These are phyloP conservation scores for Neonothopanus nambi DNA, from an alignment of 1,284 basidiomycete species.

Conservation along the genomic window DNA sequence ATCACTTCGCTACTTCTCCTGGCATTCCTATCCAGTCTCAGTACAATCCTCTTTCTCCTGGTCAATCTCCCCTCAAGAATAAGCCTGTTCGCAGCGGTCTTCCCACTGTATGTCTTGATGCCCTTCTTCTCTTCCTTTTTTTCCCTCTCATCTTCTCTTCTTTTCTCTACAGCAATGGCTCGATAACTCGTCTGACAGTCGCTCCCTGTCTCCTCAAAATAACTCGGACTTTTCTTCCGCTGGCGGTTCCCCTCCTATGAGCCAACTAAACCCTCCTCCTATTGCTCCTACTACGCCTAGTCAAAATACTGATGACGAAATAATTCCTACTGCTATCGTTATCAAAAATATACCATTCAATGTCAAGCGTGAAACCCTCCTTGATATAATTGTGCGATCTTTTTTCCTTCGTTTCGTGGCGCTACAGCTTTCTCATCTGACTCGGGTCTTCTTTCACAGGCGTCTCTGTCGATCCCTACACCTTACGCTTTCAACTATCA, in stretches of 20 bases:
- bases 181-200: slow-evolving; percentile 68
- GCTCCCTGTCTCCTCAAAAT: slow-evolving; percentile 81
- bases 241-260: slow-evolving; percentile 74
- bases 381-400: slow-evolving; percentile 87
- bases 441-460: slow-evolving; percentile 43
- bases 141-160: slow-evolving; percentile 23
- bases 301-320: slow-evolving; percentile 76
- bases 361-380: slow-evolving; percentile 92
- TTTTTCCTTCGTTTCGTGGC: slow-evolving; percentile 6
- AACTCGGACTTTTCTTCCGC: slow-evolving; percentile 84
- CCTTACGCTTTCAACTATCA: slow-evolving; percentile 99
- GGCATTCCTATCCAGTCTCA: slow-evolving; percentile 63
- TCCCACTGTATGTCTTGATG: slow-evolving; percentile 59
- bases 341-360: slow-evolving; percentile 99
- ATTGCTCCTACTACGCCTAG: slow-evolving; percentile 49
- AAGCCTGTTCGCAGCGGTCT: slow-evolving; percentile 68
- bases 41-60: slow-evolving; percentile 55
- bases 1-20: slow-evolving; percentile 70
- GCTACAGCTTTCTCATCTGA: slow-evolving; percentile 16
- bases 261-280: slow-evolving; percentile 47
- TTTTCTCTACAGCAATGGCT: slow-evolving; percentile 70
- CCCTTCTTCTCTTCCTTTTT: slow-evolving; percentile 17
- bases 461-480: slow-evolving; percentile 90
- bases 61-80: slow-evolving; percentile 70
- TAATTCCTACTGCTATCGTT: slow-evolving; percentile 99